Percentiles rank a stretch among this genome's conserved stretches.
phyloP scores from a whole-genome alignment of 441 rosid species.

The Euphorbia celastroides region DNA sequence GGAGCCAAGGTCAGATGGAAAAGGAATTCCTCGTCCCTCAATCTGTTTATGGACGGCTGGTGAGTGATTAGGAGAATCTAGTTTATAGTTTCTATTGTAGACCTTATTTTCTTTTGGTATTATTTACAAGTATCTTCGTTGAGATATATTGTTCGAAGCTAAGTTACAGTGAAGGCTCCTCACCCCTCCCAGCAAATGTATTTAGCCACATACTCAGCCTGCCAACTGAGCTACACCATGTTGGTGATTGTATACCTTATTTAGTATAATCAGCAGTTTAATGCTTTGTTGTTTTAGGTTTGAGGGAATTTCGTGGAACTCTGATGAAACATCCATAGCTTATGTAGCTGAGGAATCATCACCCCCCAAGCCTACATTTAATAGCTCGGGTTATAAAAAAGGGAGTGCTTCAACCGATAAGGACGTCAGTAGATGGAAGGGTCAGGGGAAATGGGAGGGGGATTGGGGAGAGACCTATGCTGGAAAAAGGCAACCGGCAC shows the following conservation, averaged over 20 bases:
- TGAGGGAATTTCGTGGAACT: constrained; percentile 92
- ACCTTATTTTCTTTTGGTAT: too few relatives aligned
- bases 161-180: too few relatives aligned
- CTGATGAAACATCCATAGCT: constrained; percentile 67
- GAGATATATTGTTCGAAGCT: too few relatives aligned
- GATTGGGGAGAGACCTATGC: constrained; percentile 96
- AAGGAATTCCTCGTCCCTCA: constrained; percentile 75
- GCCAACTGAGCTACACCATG: too few relatives aligned
- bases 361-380: constrained; percentile 57
- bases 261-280: too few relatives aligned
- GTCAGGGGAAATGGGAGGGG: constrained; percentile 96
- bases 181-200: too few relatives aligned
- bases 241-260: too few relatives aligned
- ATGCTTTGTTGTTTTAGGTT: constrained; percentile 47
- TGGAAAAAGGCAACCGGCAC: constrained; percentile 74
- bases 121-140: too few relatives aligned
- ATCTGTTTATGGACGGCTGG: constrained; percentile 96
- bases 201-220: too few relatives aligned
- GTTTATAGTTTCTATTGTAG: too few relatives aligned
- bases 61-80: constrained; percentile 19
- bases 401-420: constrained; percentile 41
- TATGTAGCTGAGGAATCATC: constrained; percentile 87
- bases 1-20: constrained; percentile 73
- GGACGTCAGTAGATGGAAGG: constrained; percentile 79
- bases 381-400: constrained; percentile 51